phyloP scores from a whole-genome alignment of 2,329 filamentous ascomycete species.

The Alternaria ethzedia region DNA sequence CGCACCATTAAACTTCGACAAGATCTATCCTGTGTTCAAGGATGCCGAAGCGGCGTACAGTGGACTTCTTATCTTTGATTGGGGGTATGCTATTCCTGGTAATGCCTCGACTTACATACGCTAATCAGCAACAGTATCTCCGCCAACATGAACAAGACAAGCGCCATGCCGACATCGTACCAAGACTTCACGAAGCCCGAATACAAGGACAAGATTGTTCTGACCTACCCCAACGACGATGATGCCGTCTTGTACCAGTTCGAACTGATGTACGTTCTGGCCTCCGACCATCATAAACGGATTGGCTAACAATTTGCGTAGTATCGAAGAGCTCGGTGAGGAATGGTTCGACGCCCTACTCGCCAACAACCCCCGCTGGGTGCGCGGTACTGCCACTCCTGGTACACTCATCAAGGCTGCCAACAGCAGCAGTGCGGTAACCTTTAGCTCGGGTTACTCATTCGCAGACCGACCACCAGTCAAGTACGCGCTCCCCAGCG shows the following conservation, averaged over 20 bases:
- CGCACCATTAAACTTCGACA: conserved; percentile 55
- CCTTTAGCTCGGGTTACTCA: conserved; percentile 20
- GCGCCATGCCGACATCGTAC: conserved; percentile 48
- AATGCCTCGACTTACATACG: not conserved
- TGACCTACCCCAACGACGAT: conserved; percentile 66
- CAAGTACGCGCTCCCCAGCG: conserved; percentile 34
- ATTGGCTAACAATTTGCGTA: conserved; percentile 6
- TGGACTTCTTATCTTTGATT: conserved; percentile 47
- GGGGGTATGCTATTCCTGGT: conserved; percentile 15
- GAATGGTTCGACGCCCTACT: conserved; percentile 58
- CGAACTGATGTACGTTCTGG: conserved; percentile 50
- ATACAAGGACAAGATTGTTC: conserved; percentile 49
- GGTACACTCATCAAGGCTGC: conserved; percentile 38
- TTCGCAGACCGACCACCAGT: not conserved
- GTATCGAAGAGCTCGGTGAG: conserved; percentile 49
- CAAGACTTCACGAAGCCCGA: conserved; percentile 56
- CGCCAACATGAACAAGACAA: conserved; percentile 44
- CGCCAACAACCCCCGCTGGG: conserved; percentile 60
- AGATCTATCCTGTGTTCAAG: conserved; percentile 52
- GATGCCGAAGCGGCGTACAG: conserved; percentile 54
- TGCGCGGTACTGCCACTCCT: conserved; percentile 59
- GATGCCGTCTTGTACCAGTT: conserved; percentile 62
- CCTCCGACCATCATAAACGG: not conserved
- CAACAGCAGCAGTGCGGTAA: conserved; percentile 27
- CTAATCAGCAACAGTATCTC: conserved; percentile 36